Evolutionary conservation across 371 early-diverging fungal species (phyloP).

Genomic region (Mortierella sp.): DNA sequence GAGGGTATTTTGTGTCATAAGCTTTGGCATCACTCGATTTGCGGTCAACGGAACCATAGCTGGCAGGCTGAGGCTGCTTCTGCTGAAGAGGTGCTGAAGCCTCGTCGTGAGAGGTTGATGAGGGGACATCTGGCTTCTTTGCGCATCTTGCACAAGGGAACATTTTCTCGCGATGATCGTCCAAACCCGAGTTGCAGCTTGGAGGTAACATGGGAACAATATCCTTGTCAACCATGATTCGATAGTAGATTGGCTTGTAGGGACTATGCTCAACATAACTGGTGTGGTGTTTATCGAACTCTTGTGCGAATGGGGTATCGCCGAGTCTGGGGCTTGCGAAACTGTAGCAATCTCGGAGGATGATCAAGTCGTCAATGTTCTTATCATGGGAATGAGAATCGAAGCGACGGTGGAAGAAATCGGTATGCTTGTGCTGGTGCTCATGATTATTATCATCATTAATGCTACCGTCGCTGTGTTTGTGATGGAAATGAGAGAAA

Average conservation of each 20-base stretch:
- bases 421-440: neutral
- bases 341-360: constrained; percentile 60
- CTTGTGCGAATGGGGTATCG: constrained; percentile 61
- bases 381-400: neutral
- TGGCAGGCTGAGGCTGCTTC: neutral
- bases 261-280: constrained; percentile 11
- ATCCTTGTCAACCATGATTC: constrained; percentile 43
- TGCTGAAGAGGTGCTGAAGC: neutral
- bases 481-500: neutral
- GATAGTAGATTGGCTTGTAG: constrained; percentile 35
- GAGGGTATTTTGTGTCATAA: neutral
- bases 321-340: constrained; percentile 63
- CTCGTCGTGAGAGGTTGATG: neutral
- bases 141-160: constrained; percentile 28
- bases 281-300: constrained; percentile 33
- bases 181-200: constrained; percentile 31
- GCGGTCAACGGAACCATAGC: constrained; percentile 9
- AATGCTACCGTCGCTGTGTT: neutral
- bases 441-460: neutral
- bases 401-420: neutral
- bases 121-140: neutral
- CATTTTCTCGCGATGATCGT: constrained; percentile 16
- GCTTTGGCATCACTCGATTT: neutral
- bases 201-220: constrained; percentile 45
- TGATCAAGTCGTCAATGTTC: constrained; percentile 9